These are phyloP conservation scores for Nakazawaea laoshanensis DNA, from an alignment of 805 yeast genomes.

Conservation along the genomic window DNA sequence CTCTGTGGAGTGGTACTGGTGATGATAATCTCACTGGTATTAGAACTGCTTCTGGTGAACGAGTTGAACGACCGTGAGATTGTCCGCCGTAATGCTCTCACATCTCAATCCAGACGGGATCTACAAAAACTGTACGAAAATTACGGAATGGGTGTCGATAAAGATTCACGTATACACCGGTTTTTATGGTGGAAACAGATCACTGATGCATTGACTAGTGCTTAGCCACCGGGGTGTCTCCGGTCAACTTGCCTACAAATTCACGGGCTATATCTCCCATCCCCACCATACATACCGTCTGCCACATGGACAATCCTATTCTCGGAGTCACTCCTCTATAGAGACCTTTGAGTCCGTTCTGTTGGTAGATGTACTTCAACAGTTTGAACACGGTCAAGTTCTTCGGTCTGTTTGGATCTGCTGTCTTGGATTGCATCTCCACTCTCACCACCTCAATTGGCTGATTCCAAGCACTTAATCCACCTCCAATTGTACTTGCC, in stretches of 20 bases:
- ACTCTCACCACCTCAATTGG: constrained; percentile 97
- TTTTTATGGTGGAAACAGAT: constrained; percentile 46
- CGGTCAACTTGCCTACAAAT: constrained; percentile 52
- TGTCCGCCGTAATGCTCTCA: constrained; percentile 15
- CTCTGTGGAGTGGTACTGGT: constrained; percentile 18
- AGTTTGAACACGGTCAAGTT: constrained; percentile 74
- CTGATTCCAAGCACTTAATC: constrained; percentile 97
- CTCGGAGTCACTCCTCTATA: constrained; percentile 97
- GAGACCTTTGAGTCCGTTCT: constrained; percentile 82
- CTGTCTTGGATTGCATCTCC: constrained; percentile 95
- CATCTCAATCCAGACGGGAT: constrained; percentile 32
- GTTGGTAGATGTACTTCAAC: constrained; percentile 70
- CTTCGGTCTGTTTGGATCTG: constrained; percentile 92
- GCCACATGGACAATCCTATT: constrained; percentile 96
- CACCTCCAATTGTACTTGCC: constrained; percentile 92
- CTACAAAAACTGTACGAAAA: constrained; percentile 35
- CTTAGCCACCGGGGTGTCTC: constrained; percentile 41
- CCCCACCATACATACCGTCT: constrained; percentile 97
- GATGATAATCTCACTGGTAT: constrained; percentile 17
- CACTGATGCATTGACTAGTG: constrained; percentile 16
- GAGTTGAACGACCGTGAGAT: constrained; percentile 28
- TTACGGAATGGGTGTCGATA: constrained; percentile 42
- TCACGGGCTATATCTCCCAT: constrained; percentile 91
- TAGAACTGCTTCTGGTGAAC: constrained; percentile 27
- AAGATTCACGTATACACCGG: constrained; percentile 43